Evolutionary conservation across 495 filamentous ascomycete species (phyloP), one percentile per base, ranked within the genome.

Genomic region (Podospora sp.): DNA sequence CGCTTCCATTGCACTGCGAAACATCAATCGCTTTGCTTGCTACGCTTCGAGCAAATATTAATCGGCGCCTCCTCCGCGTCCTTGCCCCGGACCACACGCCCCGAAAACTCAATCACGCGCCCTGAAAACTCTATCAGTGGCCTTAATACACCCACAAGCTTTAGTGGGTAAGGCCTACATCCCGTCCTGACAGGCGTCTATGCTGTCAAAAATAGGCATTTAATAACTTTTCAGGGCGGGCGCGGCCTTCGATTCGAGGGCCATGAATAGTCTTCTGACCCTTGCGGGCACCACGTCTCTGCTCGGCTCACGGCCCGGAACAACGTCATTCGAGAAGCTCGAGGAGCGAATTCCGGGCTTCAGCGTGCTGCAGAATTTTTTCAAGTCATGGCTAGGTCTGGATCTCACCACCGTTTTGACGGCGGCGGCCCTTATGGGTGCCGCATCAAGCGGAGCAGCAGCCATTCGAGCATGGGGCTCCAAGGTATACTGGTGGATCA

Each of bases 401-500:
- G 76, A 78, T 58, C 63, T 80, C 56, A 75, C 73, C 5, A 68
- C 72, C 0, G 52, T 80, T 6, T 63, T 76, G 25, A 72, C 75
- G 9, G 40, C 68, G 25, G 69, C 75, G 11, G 73, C 78, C 36
- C 71, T 78, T 22, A 66, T 76, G 69, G 78, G 76, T 26, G 74
- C 76, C 0, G 70, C 73, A 7, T 74, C 73, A 6, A 65, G 63
- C 27, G 73, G 73, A n/a, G 55, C 68, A 16, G 66, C 65, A 29
- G 68, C 67, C 24, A 36, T 78, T 4, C 68, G 71, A 26, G 69
- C 67, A 11, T 55, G 71, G 8, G 69, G 50, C 1, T 65, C 62
- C 33, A 76, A 80, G 58, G 56, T 75, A 11, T 80, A 81, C 67
- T 76, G 78, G 67, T 79, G 75, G 77, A 69, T 80, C 7, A 67